Percentiles rank a stretch among this genome's conserved stretches.
Evolutionary conservation across 2,329 filamentous ascomycete species (phyloP).

Genomic region (Venturiaceae sp.): DNA sequence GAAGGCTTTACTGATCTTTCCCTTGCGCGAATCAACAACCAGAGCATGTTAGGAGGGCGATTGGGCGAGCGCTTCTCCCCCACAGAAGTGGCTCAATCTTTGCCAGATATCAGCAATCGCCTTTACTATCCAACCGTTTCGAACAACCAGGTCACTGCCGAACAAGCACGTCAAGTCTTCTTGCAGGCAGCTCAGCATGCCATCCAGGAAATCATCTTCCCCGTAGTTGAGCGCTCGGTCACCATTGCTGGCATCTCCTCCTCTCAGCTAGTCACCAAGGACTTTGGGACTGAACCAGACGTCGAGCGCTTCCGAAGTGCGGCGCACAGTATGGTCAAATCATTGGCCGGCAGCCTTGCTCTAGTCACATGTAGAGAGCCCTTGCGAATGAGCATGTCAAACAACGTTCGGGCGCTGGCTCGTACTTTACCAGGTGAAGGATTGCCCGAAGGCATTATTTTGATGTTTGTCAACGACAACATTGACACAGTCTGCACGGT

Average conservation of each 20-base stretch:
- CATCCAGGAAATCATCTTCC: slow-evolving; percentile 91
- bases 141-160: slow-evolving; percentile 63
- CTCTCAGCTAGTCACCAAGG: slow-evolving; percentile 88
- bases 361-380: slow-evolving; percentile 98
- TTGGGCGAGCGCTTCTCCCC: slow-evolving; percentile 61
- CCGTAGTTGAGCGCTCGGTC: slow-evolving; percentile 92
- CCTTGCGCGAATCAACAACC: slow-evolving; percentile 51
- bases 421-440: slow-evolving; percentile 53
- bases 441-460: slow-evolving; percentile 85
- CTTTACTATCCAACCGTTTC: slow-evolving; percentile 66
- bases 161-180: slow-evolving; percentile 63
- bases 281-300: slow-evolving; percentile 88
- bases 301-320: slow-evolving; percentile 78
- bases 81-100: slow-evolving; percentile 64
- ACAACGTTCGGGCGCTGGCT: slow-evolving; percentile 86
- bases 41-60: slow-evolving; percentile 40
- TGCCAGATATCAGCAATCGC: slow-evolving; percentile 74
- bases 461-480: slow-evolving; percentile 99
- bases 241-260: slow-evolving; percentile 97
- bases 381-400: slow-evolving; percentile 89
- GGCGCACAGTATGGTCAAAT: slow-evolving; percentile 89
- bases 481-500: slow-evolving; percentile 86
- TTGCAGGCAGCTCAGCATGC: slow-evolving; percentile 79
- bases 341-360: slow-evolving; percentile 85
- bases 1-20: slow-evolving; percentile 79